Evolutionary conservation across 2,329 filamentous ascomycete genomes (phyloP), one percentile per base, ranked within the genome.

Genomic region (Epichloe brachyelytri): DNA sequence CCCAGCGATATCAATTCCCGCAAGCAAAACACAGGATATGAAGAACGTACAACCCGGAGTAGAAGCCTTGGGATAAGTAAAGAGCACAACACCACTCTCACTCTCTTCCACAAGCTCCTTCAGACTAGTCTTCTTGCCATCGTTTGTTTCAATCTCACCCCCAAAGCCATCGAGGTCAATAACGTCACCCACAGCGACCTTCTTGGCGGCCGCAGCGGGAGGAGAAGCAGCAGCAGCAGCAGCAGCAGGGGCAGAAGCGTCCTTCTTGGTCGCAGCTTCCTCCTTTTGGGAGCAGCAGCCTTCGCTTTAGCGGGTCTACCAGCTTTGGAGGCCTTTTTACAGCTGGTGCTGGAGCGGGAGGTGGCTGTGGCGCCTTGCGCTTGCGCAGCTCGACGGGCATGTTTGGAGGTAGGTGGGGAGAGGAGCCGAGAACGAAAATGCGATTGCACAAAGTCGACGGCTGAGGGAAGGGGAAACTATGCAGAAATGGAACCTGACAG

Each of bases 1-100:
- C 56, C 50, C 38, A n/a, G 38, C 48, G 34, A 43, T n/a, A 56
- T 5, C 43, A 37, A 19, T 19, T 19, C 14, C 12, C 11, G 2
- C n/a, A 5, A 19, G 4, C 11, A 39, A 33, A 3, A 6, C 17
- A 19, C n/a, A 46, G 3, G 10, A 19, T 15, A 37, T 19, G n/a
- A 15, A 20, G 33, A 44, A 65, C 88, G 79, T 81, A 95, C 91
- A 97, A 56, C 91, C 91, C 38, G 88, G 88, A 20, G 93, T 98
- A 30, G 86, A 93, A 12, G 93, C 93, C 71, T 86, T 94, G 53
- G 93, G 93, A 65, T 97, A 97, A 34, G 90, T 96, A 68, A 98
- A 96, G 33, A 97, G 72, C 36, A 95, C 88, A 43, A 97, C 85
- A 26, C 91, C 93, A 37, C 79, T 76, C 70, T 87, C 83, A 77